phyloP scores from a whole-genome alignment of 225 moss, liverwort and hornwort species.

The Rhytidiadelphus loreus region DNA sequence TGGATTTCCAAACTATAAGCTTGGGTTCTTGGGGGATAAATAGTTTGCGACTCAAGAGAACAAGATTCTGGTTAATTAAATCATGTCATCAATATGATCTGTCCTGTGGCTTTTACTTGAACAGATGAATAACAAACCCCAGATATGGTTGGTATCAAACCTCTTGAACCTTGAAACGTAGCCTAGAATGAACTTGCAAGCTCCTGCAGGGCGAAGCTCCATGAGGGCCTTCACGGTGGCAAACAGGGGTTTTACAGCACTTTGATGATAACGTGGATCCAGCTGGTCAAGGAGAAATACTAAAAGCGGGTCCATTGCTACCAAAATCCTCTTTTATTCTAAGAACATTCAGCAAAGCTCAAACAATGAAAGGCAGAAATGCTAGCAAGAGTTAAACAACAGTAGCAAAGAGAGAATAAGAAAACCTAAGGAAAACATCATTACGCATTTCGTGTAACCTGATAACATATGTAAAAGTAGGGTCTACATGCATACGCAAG shows the following conservation, averaged over 20 bases:
- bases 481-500: neutral
- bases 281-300: constrained; percentile 31
- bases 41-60: neutral
- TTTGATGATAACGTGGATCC: constrained; percentile 60
- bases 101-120: neutral
- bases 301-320: neutral
- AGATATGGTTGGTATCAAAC: constrained; percentile 13
- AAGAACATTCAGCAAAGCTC: neutral
- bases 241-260: constrained; percentile 41
- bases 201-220: constrained; percentile 32
- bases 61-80: neutral
- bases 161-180: constrained; percentile 76
- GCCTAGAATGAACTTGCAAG: constrained; percentile 53
- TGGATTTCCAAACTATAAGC: neutral
- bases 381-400: neutral
- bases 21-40: neutral
- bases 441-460: neutral
- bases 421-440: neutral
- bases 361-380: neutral
- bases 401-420: neutral
- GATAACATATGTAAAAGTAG: neutral
- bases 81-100: neutral
- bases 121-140: neutral
- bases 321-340: neutral
- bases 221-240: constrained; percentile 41